A percentile compares a stretch with the other conserved stretches of the same genome.
Conservation (phyloP, 352 stramenopile species). For the Vaucheria bursata region DNA sequence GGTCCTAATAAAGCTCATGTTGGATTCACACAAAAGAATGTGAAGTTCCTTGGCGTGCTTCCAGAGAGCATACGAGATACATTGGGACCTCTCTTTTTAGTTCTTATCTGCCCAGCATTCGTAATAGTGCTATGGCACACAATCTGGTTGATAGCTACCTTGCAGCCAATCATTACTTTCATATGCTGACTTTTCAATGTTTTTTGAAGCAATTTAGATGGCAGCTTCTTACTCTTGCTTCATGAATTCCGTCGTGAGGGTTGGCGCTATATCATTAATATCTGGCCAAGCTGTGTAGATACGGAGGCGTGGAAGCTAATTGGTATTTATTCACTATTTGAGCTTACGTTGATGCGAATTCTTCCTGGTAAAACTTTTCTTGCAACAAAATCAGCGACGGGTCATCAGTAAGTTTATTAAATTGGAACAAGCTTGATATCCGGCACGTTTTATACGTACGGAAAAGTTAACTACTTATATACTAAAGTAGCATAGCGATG, state of each 20-base stretch:
- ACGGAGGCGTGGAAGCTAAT: constrained; percentile 64
- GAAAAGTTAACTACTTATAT: no score
- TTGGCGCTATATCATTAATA: constrained; percentile 52
- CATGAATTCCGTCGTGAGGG: constrained; percentile 47
- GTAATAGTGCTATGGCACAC: constrained; percentile 9
- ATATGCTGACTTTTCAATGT: constrained; percentile 59
- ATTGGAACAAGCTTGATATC: background rate
- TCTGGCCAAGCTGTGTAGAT: constrained; percentile 72
- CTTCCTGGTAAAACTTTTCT: constrained; percentile 74
- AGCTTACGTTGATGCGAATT: constrained; percentile 74
- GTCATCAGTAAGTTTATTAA: constrained; percentile 36
- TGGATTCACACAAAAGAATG: background rate
- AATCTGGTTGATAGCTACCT: background rate
- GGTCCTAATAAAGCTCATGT: background rate
- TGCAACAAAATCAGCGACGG: constrained; percentile 68
- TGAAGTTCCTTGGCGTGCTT: background rate
- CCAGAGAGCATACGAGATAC: background rate
- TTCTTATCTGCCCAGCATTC: background rate
- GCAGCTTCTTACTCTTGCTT: constrained; percentile 57
- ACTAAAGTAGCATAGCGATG: no score
- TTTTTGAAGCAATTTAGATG: constrained; percentile 41
- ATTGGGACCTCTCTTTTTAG: background rate
- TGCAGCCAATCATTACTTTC: background rate
- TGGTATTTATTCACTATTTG: constrained; percentile 66
- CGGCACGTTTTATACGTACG: no score